Percentiles rank a stretch among this genome's conserved stretches.
These are phyloP conservation scores for Coemansia pectinata DNA, from an alignment of 192 early-diverging fungal genomes.

Conservation along the genomic window DNA sequence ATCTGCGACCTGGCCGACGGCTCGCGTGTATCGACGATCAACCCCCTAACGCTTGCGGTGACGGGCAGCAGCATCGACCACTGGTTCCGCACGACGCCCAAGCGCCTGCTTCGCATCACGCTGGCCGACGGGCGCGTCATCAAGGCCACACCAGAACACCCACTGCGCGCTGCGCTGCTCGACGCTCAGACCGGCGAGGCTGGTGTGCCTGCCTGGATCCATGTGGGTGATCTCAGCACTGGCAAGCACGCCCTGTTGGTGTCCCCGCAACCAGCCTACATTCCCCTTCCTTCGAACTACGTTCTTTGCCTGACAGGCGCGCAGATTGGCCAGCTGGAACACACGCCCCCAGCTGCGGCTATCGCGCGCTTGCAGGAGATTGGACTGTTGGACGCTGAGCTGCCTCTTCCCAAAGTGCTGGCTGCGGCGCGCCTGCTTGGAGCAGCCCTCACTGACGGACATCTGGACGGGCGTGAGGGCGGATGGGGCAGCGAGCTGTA, in stretches of 20 bases:
- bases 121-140: slow-evolving; percentile 30
- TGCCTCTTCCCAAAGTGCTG: slow-evolving; percentile 23
- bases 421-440: slow-evolving; percentile 25
- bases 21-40: slow-evolving; percentile 25
- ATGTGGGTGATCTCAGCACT: slow-evolving; percentile 21
- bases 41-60: slow-evolving; percentile 11
- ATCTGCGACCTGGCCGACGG: slow-evolving; percentile 36
- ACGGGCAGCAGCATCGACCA: slow-evolving; percentile 21
- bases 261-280: slow-evolving; percentile 22
- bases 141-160: slow-evolving; percentile 30
- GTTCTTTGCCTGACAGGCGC: slow-evolving; percentile 2
- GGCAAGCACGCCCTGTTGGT: slow-evolving; percentile 20
- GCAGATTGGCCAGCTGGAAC: neutral
- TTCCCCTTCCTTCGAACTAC: slow-evolving; percentile 12
- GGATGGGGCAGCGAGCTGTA: slow-evolving; percentile 1
- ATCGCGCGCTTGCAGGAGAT: slow-evolving; percentile 11
- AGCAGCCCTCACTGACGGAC: neutral
- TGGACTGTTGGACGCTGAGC: slow-evolving; percentile 17
- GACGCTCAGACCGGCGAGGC: slow-evolving; percentile 11
- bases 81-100: slow-evolving; percentile 24
- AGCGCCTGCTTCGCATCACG: slow-evolving; percentile 31
- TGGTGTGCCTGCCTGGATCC: slow-evolving; percentile 18
- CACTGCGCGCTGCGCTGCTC: slow-evolving; percentile 26
- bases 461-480: neutral
- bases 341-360: neutral